Evolutionary conservation across 495 filamentous ascomycete species (phyloP).

Genomic region (Penicillium chermesinum): DNA sequence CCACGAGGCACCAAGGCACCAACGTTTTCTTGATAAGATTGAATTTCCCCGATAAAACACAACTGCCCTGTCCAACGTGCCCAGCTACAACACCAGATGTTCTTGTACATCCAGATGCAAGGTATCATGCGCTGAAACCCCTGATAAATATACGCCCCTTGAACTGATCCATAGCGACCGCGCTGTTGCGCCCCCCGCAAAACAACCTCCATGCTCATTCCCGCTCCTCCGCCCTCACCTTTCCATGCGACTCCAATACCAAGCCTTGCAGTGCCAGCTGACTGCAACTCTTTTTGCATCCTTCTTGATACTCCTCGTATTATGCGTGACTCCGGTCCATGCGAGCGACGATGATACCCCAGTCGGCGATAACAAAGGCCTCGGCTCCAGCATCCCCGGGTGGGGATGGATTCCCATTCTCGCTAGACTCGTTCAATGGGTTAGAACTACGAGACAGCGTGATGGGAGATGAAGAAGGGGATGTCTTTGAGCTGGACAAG

Average conservation of each 20-base stretch:
- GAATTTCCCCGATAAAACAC: not conserved
- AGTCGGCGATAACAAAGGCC: slow-evolving; percentile 36
- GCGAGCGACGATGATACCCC: slow-evolving; percentile 54
- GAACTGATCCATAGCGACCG: slow-evolving; percentile 5
- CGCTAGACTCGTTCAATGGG: slow-evolving; percentile 32
- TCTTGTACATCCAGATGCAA: not conserved
- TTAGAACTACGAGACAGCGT: slow-evolving; percentile 24
- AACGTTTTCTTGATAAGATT: not conserved
- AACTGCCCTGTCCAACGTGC: not conserved
- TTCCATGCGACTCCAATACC: slow-evolving; percentile 56
- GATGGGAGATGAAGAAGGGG: slow-evolving; percentile 22
- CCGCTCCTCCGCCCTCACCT: slow-evolving; percentile 5
- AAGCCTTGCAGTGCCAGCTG: slow-evolving; percentile 63
- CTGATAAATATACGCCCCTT: not conserved
- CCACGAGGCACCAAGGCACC: slow-evolving; percentile 3
- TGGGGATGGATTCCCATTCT: slow-evolving; percentile 21
- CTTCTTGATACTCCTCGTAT: slow-evolving; percentile 36
- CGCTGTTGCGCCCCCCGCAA: not conserved
- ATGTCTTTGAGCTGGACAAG: slow-evolving; percentile 52
- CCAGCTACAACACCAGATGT: not conserved
- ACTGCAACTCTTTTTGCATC: slow-evolving; percentile 58
- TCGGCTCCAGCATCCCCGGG: slow-evolving; percentile 22
- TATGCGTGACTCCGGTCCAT: slow-evolving; percentile 42
- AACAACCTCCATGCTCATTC: slow-evolving; percentile 12
- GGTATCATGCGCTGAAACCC: not conserved